Evolutionary conservation across 2,329 filamentous ascomycete species (phyloP), one percentile per base, ranked within the genome.

Genomic region (Aureobasidium sp.): DNA sequence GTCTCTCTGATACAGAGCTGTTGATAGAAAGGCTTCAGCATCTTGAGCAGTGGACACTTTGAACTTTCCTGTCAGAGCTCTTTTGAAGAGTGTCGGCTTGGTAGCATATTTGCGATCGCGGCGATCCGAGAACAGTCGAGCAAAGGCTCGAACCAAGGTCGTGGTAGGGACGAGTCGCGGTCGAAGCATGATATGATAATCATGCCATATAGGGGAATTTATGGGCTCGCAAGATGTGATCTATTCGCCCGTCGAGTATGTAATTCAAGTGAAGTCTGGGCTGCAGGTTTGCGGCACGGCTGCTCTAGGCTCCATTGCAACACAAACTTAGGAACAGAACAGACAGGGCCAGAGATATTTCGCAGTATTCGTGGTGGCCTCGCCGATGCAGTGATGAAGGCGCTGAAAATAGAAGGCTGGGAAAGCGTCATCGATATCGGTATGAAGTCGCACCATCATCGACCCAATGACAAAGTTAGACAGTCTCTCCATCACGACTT

Each of bases 261-360:
- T 4, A 22, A n/a, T 29, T 33, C 11, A 29, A 9, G 27, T 33
- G 53, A 29, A 35, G 6, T 12, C 27, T 9, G n/a, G 17, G 24
- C 15, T 58, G 54, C 42, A 37, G 8, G 22, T 58, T 14, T 58
- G 40, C 54, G 54, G 42, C 54, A 58, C 42, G 39, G 54, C 31
- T 48, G 31, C 42, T 39, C n/a, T 19, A 48, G 31, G 40, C 54
- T 47, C 14, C 54, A 48, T 47, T 37, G 42, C 48, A 7, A n/a
- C 42, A 58, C 27, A 45, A 35, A n/a, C 2, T 22, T 14, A n/a
- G 3, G 15, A 22, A 22, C 47, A 15, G 11, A 8, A 15, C 6
- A 29, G 6, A 48, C 17, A 5, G 14, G 1, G 24, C 17, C 15
- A 24, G 14, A 31, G 17, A 7, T 11, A 1, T 1, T 11, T 1